Conservation (phyloP, 495 filamentous ascomycete species). For the Xylaria castorea region DNA sequence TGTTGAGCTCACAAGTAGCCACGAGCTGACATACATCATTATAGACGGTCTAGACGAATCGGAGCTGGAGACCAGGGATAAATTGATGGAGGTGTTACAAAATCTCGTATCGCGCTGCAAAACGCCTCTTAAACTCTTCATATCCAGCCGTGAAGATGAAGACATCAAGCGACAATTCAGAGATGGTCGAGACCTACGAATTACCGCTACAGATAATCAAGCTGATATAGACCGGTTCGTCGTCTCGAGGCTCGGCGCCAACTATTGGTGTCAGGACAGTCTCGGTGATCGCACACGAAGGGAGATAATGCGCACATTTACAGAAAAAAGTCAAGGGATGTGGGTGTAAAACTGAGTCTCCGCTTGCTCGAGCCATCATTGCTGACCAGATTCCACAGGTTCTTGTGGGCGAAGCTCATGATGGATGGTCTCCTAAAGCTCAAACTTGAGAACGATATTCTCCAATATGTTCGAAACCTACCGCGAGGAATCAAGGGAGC, state of each 20-base stretch:
- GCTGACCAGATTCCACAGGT: neutral
- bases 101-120: neutral
- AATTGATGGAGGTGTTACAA: neutral
- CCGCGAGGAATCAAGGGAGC: neutral
- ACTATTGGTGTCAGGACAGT: neutral
- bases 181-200: neutral
- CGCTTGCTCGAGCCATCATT: neutral
- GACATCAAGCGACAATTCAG: neutral
- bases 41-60: neutral
- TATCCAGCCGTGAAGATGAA: constrained; percentile 3
- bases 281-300: neutral
- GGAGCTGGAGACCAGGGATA: neutral
- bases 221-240: neutral
- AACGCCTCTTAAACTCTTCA: neutral
- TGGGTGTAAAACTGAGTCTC: neutral
- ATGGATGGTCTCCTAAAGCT: constrained; percentile 3
- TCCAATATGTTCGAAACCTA: neutral
- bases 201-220: neutral
- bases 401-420: constrained; percentile 1
- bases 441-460: neutral
- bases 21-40: neutral
- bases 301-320: neutral
- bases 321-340: constrained; percentile 3
- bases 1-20: neutral
- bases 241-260: neutral